These are phyloP conservation scores for Trichoderma sp. DNA, from an alignment of 2,329 filamentous ascomycete genomes.

Conservation along the genomic window DNA sequence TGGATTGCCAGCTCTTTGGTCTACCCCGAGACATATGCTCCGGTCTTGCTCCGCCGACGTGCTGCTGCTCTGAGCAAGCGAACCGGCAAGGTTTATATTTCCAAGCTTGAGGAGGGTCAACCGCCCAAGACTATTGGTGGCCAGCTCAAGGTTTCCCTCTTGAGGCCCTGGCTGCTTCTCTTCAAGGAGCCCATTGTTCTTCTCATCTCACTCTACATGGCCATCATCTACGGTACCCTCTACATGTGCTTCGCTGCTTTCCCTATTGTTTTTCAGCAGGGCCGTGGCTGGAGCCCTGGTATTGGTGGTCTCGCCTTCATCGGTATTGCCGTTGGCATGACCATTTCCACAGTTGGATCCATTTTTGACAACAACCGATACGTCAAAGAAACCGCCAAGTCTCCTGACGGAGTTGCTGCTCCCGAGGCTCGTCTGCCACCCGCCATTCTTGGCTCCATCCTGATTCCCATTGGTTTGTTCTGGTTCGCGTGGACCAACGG, in stretches of 20 bases:
- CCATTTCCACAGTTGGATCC: constrained; percentile 52
- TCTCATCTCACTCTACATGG: constrained; percentile 61
- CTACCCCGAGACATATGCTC: constrained; percentile 60
- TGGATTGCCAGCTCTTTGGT: constrained; percentile 52
- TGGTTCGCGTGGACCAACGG: constrained; percentile 65
- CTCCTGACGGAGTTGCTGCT: constrained; percentile 53
- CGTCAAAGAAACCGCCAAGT: constrained; percentile 40
- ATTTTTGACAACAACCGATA: constrained; percentile 55
- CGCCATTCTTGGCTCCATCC: constrained; percentile 55
- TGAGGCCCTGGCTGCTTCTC: constrained; percentile 62
- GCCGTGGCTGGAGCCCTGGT: constrained; percentile 56
- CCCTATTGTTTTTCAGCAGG: constrained; percentile 59
- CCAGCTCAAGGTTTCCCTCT: constrained; percentile 55
- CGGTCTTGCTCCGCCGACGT: constrained; percentile 52
- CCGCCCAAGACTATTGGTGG: constrained; percentile 42
- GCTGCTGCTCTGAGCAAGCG: constrained; percentile 48
- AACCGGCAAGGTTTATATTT: constrained; percentile 55
- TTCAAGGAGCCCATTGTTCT: constrained; percentile 66
- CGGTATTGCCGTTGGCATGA: constrained; percentile 62
- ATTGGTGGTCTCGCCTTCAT: constrained; percentile 60
- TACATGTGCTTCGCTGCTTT: constrained; percentile 56
- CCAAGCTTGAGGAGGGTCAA: constrained; percentile 44
- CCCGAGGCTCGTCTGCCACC: constrained; percentile 62
- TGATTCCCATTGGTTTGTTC: constrained; percentile 59
- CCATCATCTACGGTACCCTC: constrained; percentile 54